Base-by-base conservation (phyloP, 495 filamentous ascomycete species). In the Rhypophila decipiens region DNA sequence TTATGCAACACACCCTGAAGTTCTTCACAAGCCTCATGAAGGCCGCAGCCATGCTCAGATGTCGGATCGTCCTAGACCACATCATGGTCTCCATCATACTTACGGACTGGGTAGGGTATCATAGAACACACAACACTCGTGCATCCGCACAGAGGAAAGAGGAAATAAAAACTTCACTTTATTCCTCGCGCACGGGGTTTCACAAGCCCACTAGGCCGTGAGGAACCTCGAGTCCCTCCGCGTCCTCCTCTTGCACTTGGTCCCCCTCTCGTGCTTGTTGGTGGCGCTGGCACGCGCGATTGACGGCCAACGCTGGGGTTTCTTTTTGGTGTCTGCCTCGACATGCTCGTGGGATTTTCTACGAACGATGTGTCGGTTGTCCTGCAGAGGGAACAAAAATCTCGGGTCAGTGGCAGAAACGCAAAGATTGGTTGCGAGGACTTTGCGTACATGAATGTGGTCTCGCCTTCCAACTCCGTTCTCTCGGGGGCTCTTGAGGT, bases 311-410 rank as follows among this genome's bases (percentile, higher is more conserved):
- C 73, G 11, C 33, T 77, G 60, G 58, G 83, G 82, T 52, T 80
- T 86, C 52, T 80, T n/a, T n/a, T 86, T n/a, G 77, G 70, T 2
- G 82, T 66, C n/a, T 77, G 69, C 63, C 83, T 87, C 4, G 83
- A 81, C 17, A 82, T 81, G 27, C 75, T 79, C 1, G 86, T 80
- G 13, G 90, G 89, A 60, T 96, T 85, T 19, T 95, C 89, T 20
- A 96, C 81, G 57, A 96, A 98, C 11, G 88, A 89, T 12, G 89
- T 95, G 64, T 96, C 93, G 22, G 87, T 96, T 21, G 91, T 96
- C 73, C 88, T 93, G 54, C 5, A 53, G 36, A 4, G 41, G 60
- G 58, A 73, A 37, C 19, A 44, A 23, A 37, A 17, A 15, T 33
- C 21, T 42, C 27, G 18, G 18, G 21, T 20, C 24, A 44, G 12